These are phyloP conservation scores for Arabidopsis hybrid DNA, from an alignment of 441 rosid species.

Conservation along the genomic window DNA sequence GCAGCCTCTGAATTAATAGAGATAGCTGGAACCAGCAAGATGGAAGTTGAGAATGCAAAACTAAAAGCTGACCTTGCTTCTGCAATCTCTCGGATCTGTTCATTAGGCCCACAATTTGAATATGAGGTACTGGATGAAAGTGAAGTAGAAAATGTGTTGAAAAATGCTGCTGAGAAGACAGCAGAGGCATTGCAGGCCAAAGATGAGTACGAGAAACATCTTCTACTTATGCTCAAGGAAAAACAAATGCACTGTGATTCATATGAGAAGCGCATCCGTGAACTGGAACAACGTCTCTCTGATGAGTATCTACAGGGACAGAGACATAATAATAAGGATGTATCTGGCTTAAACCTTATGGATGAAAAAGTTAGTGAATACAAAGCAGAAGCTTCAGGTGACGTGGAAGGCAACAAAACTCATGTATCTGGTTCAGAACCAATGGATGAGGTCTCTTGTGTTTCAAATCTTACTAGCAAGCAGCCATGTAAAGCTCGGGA, in stretches of 20 bases:
- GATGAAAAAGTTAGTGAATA: slow-evolving; percentile 48
- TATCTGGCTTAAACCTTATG: slow-evolving; percentile 50
- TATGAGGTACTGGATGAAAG: slow-evolving; percentile 75
- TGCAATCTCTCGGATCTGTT: slow-evolving; percentile 83
- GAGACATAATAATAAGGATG: slow-evolving; percentile 60
- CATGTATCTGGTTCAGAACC: slow-evolving; percentile 71
- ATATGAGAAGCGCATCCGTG: slow-evolving; percentile 94
- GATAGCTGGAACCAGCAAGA: slow-evolving; percentile 95
- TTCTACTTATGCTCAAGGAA: slow-evolving; percentile 73
- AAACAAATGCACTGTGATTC: slow-evolving; percentile 82
- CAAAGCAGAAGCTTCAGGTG: slow-evolving; percentile 59
- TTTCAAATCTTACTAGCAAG: slow-evolving; percentile 67
- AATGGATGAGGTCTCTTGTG: slow-evolving; percentile 97
- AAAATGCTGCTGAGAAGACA: slow-evolving; percentile 86
- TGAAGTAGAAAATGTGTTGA: slow-evolving; percentile 61
- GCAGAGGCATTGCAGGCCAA: slow-evolving; percentile 85
- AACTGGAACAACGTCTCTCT: slow-evolving; percentile 86
- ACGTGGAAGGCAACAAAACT: slow-evolving; percentile 56
- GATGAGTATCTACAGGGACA: slow-evolving; percentile 72
- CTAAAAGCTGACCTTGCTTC: slow-evolving; percentile 99
- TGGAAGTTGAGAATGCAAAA: slow-evolving; percentile 98
- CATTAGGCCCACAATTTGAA: slow-evolving; percentile 69
- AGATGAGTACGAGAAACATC: slow-evolving; percentile 82
- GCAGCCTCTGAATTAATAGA: slow-evolving; percentile 76
- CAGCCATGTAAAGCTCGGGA: slow-evolving; percentile 80